Evolutionary conservation across 805 yeast species (phyloP), one percentile per base, ranked within the genome.

Genomic region (Candida sphagnicola): DNA sequence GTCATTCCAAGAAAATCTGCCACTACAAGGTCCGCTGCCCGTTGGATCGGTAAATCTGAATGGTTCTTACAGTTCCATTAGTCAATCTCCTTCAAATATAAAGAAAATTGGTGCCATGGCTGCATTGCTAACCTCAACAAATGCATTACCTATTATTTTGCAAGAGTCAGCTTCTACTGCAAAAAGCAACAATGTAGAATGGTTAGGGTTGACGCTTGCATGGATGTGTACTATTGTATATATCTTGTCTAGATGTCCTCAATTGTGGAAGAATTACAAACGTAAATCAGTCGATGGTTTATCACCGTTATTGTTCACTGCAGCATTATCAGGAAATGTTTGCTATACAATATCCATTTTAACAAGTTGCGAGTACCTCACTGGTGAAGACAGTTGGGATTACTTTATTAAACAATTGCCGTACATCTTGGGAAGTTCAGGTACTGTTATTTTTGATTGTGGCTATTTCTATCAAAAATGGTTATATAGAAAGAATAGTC

Each of bases 211-310:
- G 19, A 28, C 50, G 5, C 45, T 85, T 30, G 89, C 97, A 0
- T 90, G 96, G 95, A 49, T 72, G 2, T 87, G 95, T 45, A 85
- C 95, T 0, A 49, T 61, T 4, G 78, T 86, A 38, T 90, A 91
- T 54, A 73, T 88, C 32, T 66, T 79, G 8, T 85, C 96, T 2
- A 72, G 98, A 44, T 57, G 88, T 34, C 98, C 98, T 1, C 98
- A 90, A 55, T 65, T 90, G 36, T 64, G 74, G 54, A 88, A 85
- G 57, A 90, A 90, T 61, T 82, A 77, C 56, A 50, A 65, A 37
- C 70, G 96, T 28, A 85, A 85, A 55, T 85, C 96, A 1, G 93
- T 95, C 0, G 82, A 83, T 24, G 97, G 96, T 2, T 69, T 89
- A 2, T 85, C 96, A 1, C 87, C 95, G 16, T 59, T 85, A 32